These are phyloP conservation scores for Eimeria necatrix DNA, from an alignment of 169 alveolate genomes.

Conservation along the genomic window DNA sequence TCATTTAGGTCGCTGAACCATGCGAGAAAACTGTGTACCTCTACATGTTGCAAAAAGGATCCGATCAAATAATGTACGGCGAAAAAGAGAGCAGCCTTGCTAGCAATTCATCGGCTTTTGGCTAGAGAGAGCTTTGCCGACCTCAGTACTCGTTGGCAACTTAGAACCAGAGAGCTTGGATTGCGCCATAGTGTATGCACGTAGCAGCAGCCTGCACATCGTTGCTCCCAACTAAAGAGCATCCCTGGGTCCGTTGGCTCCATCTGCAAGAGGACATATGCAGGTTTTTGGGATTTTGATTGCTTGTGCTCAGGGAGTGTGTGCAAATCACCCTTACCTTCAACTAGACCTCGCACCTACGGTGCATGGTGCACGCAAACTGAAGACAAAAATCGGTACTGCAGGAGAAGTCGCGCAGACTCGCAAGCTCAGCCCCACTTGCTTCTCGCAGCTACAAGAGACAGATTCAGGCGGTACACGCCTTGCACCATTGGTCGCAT, in stretches of 20 bases:
- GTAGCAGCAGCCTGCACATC: background rate
- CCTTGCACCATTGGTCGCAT: no score
- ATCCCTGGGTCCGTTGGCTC: no score
- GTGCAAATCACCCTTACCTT: slow-evolving; percentile 54
- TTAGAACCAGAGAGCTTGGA: background rate
- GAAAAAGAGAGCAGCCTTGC: no score
- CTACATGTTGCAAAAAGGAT: slow-evolving; percentile 56
- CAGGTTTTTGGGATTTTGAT: background rate
- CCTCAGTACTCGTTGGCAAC: background rate
- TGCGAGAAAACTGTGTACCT: slow-evolving; percentile 59
- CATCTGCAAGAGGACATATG: no score
- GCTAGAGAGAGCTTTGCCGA: background rate
- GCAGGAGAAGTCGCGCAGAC: no score
- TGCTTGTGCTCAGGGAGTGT: slow-evolving; percentile 69
- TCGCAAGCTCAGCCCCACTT: no score
- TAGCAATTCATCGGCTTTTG: background rate
- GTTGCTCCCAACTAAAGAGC: background rate
- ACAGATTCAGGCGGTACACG: no score
- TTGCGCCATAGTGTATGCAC: background rate
- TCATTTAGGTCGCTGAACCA: slow-evolving; percentile 58
- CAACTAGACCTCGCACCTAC: slow-evolving; percentile 34
- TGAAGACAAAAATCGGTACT: no score
- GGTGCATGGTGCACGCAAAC: no score
- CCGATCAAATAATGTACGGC: slow-evolving; percentile 54
- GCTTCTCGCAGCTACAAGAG: no score